Evolutionary conservation across 495 filamentous ascomycete genomes (phyloP), one percentile per base, ranked within the genome.

Genomic region (Parachaetomium inaequale): DNA sequence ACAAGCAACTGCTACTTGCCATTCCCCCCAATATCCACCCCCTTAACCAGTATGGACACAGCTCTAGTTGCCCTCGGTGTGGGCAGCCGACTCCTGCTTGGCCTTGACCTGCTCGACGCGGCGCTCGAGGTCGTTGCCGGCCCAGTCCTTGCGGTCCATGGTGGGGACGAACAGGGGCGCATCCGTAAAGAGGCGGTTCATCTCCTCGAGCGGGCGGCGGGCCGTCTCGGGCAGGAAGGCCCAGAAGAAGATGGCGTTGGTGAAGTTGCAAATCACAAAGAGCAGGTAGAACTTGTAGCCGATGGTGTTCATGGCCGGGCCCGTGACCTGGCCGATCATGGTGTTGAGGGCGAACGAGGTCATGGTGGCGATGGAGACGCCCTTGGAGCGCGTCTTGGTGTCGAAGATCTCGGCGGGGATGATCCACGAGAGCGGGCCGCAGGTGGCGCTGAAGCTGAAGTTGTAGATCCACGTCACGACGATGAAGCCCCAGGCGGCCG

Each of bases 231-330:
- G 58, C 26, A 60, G 49, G 26, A 60, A 14, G 12, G 58, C 58
- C 58, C 58, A 60, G 38, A 60, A 60, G 49, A 60, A 60, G 36
- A 60, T 6, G 47, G 58, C 58, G 26, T 60, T 60, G 26, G 58
- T 60, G n/a, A 60, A 45, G 38, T 60, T 60, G 58, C 58, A 53
- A n/a, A 60, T 45, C 36, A 60, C 46, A 7, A 60, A 60, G 2
- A 60, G 47, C 8, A 53, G 2, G 26, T 60, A 60, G 49, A 14
- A 60, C 7, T n/a, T 15, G 26, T 53, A 54, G 4, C 58, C 58
- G 25, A 43, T 36, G 3, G 47, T 23, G 36, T 43, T 45, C 58
- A 60, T 60, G 34, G 58, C 58, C 49, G 49, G 47, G 17, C 36
- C 47, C 17, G 58, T 60, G 34, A 53, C 28, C 49, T 60, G 58